A percentile compares a stretch with the other conserved stretches of the same genome.
These are phyloP conservation scores for Amylostereum areolatum DNA, from an alignment of 1,284 basidiomycete genomes.

Conservation along the genomic window DNA sequence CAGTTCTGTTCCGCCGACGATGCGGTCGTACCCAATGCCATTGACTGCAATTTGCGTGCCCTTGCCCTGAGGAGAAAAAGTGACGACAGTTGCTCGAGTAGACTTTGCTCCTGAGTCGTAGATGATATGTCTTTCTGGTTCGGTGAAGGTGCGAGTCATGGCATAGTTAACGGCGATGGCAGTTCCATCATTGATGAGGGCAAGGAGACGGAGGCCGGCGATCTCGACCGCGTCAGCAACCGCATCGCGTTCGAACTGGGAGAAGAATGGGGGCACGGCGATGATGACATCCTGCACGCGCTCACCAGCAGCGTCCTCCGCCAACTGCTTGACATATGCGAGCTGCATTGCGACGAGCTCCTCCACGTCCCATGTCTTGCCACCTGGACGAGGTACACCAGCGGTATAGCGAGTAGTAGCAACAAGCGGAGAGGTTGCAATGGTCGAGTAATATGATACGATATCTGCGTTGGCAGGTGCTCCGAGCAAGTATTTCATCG, in stretches of 20 bases:
- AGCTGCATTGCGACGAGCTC: conserved; percentile 95
- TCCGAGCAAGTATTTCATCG: conserved; percentile 85
- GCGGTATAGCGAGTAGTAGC: conserved; percentile 30
- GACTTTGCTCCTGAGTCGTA: conserved; percentile 92
- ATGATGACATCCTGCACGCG: conserved; percentile 77
- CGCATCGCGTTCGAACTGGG: conserved; percentile 83
- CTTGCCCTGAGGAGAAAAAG: conserved; percentile 56
- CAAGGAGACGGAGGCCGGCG: conserved; percentile 78
- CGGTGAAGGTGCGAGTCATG: conserved; percentile 85
- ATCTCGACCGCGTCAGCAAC: conserved; percentile 89
- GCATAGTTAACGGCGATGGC: conserved; percentile 94
- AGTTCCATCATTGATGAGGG: conserved; percentile 89
- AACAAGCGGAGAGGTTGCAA: conserved; percentile 33
- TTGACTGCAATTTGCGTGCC: conserved; percentile 68
- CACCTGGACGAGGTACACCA: conserved; percentile 54
- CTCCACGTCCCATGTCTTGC: conserved; percentile 77
- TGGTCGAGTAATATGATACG: conserved; percentile 58
- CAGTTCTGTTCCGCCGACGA: conserved; percentile 77
- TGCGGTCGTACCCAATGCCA: conserved; percentile 78
- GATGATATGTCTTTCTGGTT: conserved; percentile 84
- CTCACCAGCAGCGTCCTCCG: conserved; percentile 74
- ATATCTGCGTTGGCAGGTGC: conserved; percentile 58
- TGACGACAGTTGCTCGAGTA: conserved; percentile 82
- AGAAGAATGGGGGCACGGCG: conserved; percentile 84
- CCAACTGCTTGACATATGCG: conserved; percentile 84